Conservation (phyloP, 257 asterid genomes). For the Thymus mandschuricus region DNA sequence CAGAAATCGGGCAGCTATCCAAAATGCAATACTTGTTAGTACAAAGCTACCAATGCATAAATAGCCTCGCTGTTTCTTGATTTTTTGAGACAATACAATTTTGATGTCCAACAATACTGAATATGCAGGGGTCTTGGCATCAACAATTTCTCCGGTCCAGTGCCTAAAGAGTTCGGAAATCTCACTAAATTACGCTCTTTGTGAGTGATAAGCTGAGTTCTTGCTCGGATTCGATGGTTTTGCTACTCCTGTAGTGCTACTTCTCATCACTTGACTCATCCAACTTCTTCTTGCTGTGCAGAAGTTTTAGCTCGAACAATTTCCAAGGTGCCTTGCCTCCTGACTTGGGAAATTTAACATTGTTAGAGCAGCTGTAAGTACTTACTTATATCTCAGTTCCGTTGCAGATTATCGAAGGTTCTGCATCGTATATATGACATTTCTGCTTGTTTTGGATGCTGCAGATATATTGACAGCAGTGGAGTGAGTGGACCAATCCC, state of each 20-base stretch:
- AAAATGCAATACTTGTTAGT: conserved; percentile 58
- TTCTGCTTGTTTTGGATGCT: conserved; percentile 6
- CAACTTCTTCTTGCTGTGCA: conserved; percentile 27
- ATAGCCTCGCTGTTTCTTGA: not conserved
- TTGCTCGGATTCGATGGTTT: not conserved
- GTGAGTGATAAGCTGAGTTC: conserved; percentile 39
- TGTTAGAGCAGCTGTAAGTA: conserved; percentile 58
- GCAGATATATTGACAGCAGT: conserved; percentile 72
- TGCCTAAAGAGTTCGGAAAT: conserved; percentile 61
- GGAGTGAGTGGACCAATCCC: conserved; percentile 72
- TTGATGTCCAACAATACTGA: not conserved
- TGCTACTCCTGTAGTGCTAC: not conserved
- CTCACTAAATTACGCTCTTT: conserved; percentile 48
- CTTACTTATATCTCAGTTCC: not conserved
- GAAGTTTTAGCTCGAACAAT: conserved; percentile 66
- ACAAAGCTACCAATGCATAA: not conserved
- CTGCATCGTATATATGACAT: not conserved
- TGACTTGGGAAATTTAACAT: conserved; percentile 47
- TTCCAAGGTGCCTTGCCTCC: conserved; percentile 55
- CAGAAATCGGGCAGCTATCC: conserved; percentile 54
- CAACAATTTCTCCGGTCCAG: conserved; percentile 58
- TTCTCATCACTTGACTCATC: not conserved
- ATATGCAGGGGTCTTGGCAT: conserved; percentile 60
- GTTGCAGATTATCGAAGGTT: not conserved
- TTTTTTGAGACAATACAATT: not conserved